phyloP scores from a whole-genome alignment of 768 basidiomycete genomes.

The Naganishia randhawae region DNA sequence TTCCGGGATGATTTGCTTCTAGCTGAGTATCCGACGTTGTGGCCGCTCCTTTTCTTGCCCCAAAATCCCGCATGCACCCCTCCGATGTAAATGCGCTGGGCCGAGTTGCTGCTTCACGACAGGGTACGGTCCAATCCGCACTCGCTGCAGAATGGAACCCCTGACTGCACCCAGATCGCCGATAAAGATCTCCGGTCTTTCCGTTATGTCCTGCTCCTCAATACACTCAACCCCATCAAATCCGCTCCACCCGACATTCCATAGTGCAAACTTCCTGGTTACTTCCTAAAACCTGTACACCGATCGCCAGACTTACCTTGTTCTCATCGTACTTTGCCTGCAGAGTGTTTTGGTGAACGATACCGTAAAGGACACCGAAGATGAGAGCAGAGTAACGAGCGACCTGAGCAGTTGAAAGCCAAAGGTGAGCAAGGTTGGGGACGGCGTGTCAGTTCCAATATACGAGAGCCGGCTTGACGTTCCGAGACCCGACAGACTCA shows the following conservation, averaged over 20 bases:
- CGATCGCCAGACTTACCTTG: conserved; percentile 65
- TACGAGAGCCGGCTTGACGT: neutral
- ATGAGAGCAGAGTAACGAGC: conserved; percentile 88
- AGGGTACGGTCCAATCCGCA: too few species aligned
- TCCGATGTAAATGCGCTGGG: too few species aligned
- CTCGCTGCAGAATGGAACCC: too few species aligned
- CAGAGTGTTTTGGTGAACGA: conserved; percentile 83
- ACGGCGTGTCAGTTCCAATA: neutral
- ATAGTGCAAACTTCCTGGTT: too few species aligned
- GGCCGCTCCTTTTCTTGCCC: neutral
- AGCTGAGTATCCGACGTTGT: neutral
- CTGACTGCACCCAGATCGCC: too few species aligned
- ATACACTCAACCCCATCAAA: too few species aligned
- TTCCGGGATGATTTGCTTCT: neutral
- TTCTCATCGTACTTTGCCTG: conserved; percentile 74
- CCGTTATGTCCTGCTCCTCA: too few species aligned
- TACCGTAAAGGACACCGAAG: conserved; percentile 82
- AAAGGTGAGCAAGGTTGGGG: neutral
- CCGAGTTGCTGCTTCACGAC: too few species aligned
- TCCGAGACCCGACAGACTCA: conserved; percentile 16
- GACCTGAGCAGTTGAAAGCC: conserved; percentile 60
- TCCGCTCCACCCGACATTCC: too few species aligned
- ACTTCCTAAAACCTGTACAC: too few species aligned
- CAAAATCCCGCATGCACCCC: too few species aligned
- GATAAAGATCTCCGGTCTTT: too few species aligned